Evolutionary conservation across 176 grass and related monocot species (phyloP).

Genomic region (Carex myosuroides): DNA sequence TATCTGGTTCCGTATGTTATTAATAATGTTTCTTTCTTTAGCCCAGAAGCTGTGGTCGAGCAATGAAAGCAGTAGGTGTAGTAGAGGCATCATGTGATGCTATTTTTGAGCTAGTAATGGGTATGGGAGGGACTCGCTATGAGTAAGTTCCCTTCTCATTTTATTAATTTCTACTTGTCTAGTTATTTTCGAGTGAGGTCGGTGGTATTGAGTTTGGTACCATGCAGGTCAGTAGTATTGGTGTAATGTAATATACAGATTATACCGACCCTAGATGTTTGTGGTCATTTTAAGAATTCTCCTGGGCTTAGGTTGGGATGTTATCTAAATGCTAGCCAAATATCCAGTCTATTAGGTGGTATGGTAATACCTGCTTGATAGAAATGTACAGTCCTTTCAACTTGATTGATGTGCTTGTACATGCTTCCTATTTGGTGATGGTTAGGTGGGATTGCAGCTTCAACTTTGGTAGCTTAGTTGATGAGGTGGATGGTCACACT

Average conservation of each 20-base stretch:
- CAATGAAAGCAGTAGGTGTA: constrained; percentile 97
- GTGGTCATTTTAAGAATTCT: constrained; percentile 8
- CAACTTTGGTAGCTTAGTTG: constrained; percentile 91
- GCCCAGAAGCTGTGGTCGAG: constrained; percentile 90
- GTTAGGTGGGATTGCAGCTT: constrained; percentile 98
- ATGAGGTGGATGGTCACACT: constrained; percentile 98
- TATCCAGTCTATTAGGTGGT: neutral
- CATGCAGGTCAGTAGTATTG: neutral
- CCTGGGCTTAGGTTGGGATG: neutral
- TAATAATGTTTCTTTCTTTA: constrained; percentile 31
- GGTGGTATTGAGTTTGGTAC: neutral
- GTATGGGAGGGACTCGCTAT: constrained; percentile 86
- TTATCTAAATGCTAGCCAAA: neutral
- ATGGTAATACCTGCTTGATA: neutral
- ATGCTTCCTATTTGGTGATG: neutral
- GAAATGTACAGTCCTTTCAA: neutral
- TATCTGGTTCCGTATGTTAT: constrained; percentile 1
- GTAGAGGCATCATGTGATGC: constrained; percentile 91
- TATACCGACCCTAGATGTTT: constrained; percentile 6
- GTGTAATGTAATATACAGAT: neutral
- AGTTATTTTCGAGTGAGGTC: constrained; percentile 11
- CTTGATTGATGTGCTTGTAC: neutral
- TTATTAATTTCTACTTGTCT: neutral
- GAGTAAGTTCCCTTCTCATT: constrained; percentile 42
- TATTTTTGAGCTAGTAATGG: constrained; percentile 97